These are phyloP conservation scores for Ordospora pajunii DNA, from an alignment of 371 early-diverging fungal genomes.

Conservation along the genomic window DNA sequence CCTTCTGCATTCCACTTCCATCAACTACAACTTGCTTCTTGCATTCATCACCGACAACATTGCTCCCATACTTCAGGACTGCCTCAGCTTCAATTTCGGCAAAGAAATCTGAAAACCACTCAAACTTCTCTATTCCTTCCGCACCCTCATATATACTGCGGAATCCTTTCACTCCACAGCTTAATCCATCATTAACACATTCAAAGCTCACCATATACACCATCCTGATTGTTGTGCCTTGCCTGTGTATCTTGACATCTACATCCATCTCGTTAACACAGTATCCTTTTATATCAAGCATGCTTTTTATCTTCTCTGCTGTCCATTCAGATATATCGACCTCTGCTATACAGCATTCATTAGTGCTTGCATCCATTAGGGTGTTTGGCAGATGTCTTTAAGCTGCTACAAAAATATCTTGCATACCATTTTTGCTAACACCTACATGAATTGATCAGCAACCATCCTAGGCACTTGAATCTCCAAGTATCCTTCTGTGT, in stretches of 20 bases:
- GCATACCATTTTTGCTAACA: not conserved
- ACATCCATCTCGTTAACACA: conserved; percentile 11
- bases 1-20: too few species aligned
- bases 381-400: not conserved
- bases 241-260: conserved; percentile 24
- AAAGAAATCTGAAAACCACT: conserved; percentile 45
- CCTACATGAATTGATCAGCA: not conserved
- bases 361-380: conserved; percentile 10
- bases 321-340: conserved; percentile 34
- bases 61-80: conserved; percentile 33
- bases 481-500: conserved; percentile 26
- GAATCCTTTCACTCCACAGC: conserved; percentile 21
- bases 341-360: conserved; percentile 27
- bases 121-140: conserved; percentile 16
- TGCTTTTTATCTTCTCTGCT: conserved; percentile 14
- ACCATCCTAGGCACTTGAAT: conserved; percentile 17
- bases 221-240: conserved; percentile 34
- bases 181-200: conserved; percentile 18
- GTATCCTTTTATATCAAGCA: conserved; percentile 3
- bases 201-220: conserved; percentile 33
- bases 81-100: conserved; percentile 42
- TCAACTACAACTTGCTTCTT: too few species aligned
- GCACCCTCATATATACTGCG: not conserved
- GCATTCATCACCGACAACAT: too few species aligned
- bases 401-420: not conserved